Percentiles rank a stretch among this genome's conserved stretches.
These are phyloP conservation scores for Primulina eburnea DNA, from an alignment of 257 asterid species.

Conservation along the genomic window DNA sequence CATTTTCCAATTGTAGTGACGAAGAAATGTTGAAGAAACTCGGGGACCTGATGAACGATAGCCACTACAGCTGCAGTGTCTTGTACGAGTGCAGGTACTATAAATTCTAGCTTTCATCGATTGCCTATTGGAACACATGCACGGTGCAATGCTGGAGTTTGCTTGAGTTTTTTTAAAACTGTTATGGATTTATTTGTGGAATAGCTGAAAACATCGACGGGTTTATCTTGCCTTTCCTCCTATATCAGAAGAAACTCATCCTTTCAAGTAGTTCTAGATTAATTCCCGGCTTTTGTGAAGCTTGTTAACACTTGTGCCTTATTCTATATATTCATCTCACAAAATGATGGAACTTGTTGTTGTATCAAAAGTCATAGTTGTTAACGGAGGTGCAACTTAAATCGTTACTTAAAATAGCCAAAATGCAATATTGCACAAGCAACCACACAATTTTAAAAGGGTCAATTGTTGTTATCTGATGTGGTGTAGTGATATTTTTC, in stretches of 20 bases:
- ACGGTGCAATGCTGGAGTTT: background rate
- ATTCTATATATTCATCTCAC: no score
- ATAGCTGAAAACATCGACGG: no score
- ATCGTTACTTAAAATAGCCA: background rate
- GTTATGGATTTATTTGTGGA: background rate
- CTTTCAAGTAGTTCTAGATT: no score
- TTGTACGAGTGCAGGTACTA: constrained; percentile 91
- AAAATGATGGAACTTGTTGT: background rate
- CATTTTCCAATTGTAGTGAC: constrained; percentile 46
- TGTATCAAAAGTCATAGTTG: background rate
- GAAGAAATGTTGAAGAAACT: constrained; percentile 80
- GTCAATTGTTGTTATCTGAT: background rate
- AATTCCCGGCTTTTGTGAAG: no score
- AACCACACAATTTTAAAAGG: background rate
- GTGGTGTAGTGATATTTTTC: background rate
- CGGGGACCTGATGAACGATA: constrained; percentile 88
- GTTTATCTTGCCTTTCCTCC: no score
- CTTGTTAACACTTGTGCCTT: no score
- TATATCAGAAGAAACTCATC: no score
- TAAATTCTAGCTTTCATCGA: background rate
- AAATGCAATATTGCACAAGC: background rate
- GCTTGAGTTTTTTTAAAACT: background rate
- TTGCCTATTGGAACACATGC: background rate
- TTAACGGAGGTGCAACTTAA: no score
- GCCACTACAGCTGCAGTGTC: constrained; percentile 93